These are phyloP conservation scores for Ambrosiella xylebori DNA, from an alignment of 2,329 filamentous ascomycete genomes.

Conservation along the genomic window DNA sequence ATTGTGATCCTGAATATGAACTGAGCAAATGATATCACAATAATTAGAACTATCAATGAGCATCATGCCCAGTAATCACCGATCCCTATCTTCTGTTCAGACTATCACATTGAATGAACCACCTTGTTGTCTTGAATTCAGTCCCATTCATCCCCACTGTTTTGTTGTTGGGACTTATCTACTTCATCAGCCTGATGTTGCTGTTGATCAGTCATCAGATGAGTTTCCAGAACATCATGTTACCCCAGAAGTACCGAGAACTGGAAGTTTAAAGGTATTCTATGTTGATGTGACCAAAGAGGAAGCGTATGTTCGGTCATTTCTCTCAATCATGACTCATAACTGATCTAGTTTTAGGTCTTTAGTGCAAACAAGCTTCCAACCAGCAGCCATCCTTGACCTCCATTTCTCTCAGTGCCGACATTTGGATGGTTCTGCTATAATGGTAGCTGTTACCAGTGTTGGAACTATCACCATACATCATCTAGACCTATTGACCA, in stretches of 20 bases:
- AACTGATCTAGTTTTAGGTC: slow-evolving; percentile 23
- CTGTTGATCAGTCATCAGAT: neutral
- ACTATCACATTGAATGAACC: slow-evolving; percentile 45
- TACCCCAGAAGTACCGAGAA: slow-evolving; percentile 39
- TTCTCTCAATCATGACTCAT: slow-evolving; percentile 1
- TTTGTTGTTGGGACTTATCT: slow-evolving; percentile 78
- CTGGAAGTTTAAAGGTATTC: slow-evolving; percentile 54
- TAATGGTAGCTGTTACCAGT: slow-evolving; percentile 63
- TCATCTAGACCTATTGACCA: slow-evolving; percentile 26
- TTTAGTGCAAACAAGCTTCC: slow-evolving; percentile 39
- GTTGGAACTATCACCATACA: slow-evolving; percentile 54
- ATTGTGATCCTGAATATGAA: too few relatives aligned
- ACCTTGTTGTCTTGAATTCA: slow-evolving; percentile 65
- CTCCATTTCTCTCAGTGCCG: slow-evolving; percentile 54
- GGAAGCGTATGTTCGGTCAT: slow-evolving; percentile 5
- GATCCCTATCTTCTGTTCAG: slow-evolving; percentile 22
- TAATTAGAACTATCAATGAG: too few relatives aligned
- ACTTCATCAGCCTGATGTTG: slow-evolving; percentile 35
- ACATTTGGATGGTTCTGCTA: slow-evolving; percentile 22
- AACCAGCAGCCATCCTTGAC: slow-evolving; percentile 65
- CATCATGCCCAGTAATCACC: neutral
- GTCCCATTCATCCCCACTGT: slow-evolving; percentile 40
- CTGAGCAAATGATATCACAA: too few relatives aligned
- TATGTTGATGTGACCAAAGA: slow-evolving; percentile 2
- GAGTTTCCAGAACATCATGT: slow-evolving; percentile 16